Percentiles rank a stretch among this genome's conserved stretches.
These are phyloP conservation scores for Neoconidiobolus thromboides DNA, from an alignment of 371 early-diverging fungal genomes.

Conservation along the genomic window DNA sequence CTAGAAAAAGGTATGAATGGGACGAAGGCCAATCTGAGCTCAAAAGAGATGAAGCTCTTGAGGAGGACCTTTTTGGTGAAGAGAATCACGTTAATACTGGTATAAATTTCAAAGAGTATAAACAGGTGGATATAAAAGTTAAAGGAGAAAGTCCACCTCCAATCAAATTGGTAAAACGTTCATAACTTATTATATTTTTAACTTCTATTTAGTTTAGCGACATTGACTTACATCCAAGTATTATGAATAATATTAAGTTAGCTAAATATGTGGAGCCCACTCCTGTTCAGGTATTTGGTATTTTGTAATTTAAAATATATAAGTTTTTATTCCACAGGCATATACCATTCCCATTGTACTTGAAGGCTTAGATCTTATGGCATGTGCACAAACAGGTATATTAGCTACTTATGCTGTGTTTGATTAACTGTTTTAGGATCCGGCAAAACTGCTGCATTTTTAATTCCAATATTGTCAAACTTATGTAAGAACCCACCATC, in stretches of 20 bases:
- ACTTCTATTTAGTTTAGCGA: constrained; percentile 16
- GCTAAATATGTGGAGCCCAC: constrained; percentile 39
- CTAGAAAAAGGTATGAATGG: constrained; percentile 27
- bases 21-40: constrained; percentile 21
- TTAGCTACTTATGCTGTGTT: neutral
- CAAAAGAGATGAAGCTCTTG: constrained; percentile 15
- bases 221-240: constrained; percentile 22
- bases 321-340: constrained; percentile 14
- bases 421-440: constrained; percentile 15
- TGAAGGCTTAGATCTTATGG: constrained; percentile 44
- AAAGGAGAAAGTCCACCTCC: constrained; percentile 23
- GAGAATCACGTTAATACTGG: constrained; percentile 20
- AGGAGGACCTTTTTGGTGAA: constrained; percentile 27
- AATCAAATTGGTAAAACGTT: constrained; percentile 14
- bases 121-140: constrained; percentile 25
- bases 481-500: neutral
- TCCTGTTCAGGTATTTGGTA: constrained; percentile 30
- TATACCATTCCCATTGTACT: constrained; percentile 43
- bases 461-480: constrained; percentile 22
- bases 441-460: constrained; percentile 51
- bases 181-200: neutral
- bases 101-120: constrained; percentile 35
- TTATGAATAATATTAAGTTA: constrained; percentile 30
- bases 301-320: neutral
- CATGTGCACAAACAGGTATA: constrained; percentile 55